Evolutionary conservation across 495 filamentous ascomycete species (phyloP), one percentile per base, ranked within the genome.

Genomic region (Pseudomonodictys pantanalensis): DNA sequence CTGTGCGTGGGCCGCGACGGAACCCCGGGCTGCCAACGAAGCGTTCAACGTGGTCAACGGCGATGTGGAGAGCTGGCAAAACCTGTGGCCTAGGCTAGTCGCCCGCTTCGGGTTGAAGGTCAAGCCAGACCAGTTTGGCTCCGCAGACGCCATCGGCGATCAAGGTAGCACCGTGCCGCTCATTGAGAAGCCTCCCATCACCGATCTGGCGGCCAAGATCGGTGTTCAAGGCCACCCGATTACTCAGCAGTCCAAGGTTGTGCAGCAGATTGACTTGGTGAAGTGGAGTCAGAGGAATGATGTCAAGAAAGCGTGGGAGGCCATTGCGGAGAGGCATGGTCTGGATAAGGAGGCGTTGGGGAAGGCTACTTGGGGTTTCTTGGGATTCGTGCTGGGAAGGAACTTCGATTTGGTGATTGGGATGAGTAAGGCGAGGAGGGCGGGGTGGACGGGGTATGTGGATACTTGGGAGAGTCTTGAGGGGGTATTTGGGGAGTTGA

Each of bases 31-130:
- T 17, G 73, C 69, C 10, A 80, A 81, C 58, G 65, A 84, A 42
- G 79, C 76, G 20, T 83, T 83, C 70, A 83, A 84, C 49, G 76
- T 82, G 9, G 68, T 75, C 42, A 82, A 83, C 45, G 81, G 80
- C 25, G 80, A 83, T 61, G 70, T 68, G 4, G 71, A 80, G 60
- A 78, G 73, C 41, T 85, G 77, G 75, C 76, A 82, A 58, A 75
- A 76, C 42, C 50, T 84, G 69, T 84, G 82, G 80, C 82, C 83
- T 7, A 76, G 75, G 23, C 50, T 81, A 17, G 78, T 78, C 0
- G 30, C 56, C n/a, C 65, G 72, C 24, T 81, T 79, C 32, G 74
- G 75, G 0, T 73, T 77, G 62, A 68, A 65, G 7, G 73, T 83
- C 4, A 73, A 76, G 6, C 56, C 69, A 5, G 68, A 77, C 5